Conservation (phyloP, 495 filamentous ascomycete genomes). For the Parathielavia appendiculata region DNA sequence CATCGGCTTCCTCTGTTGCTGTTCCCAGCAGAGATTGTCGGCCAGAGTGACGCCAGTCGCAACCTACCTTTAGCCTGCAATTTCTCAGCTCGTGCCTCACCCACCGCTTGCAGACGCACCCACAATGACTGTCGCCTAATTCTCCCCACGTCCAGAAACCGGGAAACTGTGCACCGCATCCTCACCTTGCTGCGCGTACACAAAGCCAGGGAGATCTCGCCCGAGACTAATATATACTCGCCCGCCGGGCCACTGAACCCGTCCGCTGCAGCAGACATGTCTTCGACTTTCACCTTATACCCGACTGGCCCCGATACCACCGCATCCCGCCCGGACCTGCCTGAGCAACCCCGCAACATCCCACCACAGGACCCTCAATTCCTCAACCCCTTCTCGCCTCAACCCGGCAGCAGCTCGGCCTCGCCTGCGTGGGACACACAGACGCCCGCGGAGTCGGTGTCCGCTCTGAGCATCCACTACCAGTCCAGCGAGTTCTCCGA, state of each 20-base stretch:
- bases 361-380: conserved; percentile 22
- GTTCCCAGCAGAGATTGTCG: neutral
- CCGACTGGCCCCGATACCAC: conserved; percentile 27
- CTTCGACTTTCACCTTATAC: conserved; percentile 29
- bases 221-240: conserved; percentile 20
- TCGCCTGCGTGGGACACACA: conserved; percentile 38
- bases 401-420: conserved; percentile 34
- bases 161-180: conserved; percentile 18
- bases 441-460: conserved; percentile 41
- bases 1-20: neutral
- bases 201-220: conserved; percentile 1
- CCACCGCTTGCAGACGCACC: conserved; percentile 23
- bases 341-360: conserved; percentile 27
- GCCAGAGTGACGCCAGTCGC: neutral
- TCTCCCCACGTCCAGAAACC: conserved; percentile 10
- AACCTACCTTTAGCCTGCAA: neutral
- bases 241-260: conserved; percentile 13
- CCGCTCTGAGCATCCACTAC: conserved; percentile 38
- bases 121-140: conserved; percentile 26
- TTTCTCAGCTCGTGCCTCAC: conserved; percentile 12
- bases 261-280: conserved; percentile 29
- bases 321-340: conserved; percentile 22
- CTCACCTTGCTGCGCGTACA: conserved; percentile 8
- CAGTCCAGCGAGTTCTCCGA: conserved; percentile 41
- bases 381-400: conserved; percentile 37